Evolutionary conservation across 2,329 filamentous ascomycete species (phyloP).

Genomic region (Dactylellina cionopaga): DNA sequence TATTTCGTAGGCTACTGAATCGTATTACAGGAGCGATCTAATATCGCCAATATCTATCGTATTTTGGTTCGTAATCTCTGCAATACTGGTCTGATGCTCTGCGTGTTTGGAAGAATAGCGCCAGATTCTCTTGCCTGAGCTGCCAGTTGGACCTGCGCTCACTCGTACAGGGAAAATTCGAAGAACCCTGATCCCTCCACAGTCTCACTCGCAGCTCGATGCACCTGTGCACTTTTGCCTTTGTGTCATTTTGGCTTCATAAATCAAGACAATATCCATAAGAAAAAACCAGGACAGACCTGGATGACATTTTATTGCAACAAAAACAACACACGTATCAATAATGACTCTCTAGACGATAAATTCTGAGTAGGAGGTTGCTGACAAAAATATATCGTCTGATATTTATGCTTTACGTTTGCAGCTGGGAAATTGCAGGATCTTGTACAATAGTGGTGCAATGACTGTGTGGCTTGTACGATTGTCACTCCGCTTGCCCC

Average conservation of each 20-base stretch:
- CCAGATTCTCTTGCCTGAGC: not conserved
- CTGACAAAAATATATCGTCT: too few species aligned
- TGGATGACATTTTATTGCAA: slow-evolving; percentile 18
- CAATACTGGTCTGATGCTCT: slow-evolving; percentile 3
- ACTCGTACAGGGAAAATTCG: not conserved
- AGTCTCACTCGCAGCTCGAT: slow-evolving; percentile 7
- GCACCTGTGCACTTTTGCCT: slow-evolving; percentile 22
- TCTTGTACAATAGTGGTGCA: slow-evolving; percentile 28
- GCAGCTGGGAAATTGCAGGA: slow-evolving; percentile 18
- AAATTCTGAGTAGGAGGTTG: not conserved
- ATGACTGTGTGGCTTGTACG: not conserved
- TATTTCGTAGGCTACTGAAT: slow-evolving; percentile 2
- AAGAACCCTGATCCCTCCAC: slow-evolving; percentile 28
- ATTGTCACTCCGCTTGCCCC: not conserved
- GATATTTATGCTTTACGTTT: not conserved
- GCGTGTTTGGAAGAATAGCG: slow-evolving; percentile 7
- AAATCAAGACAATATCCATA: not conserved
- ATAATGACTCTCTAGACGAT: too few species aligned
- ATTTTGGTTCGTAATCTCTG: not conserved
- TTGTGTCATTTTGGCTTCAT: slow-evolving; percentile 31
- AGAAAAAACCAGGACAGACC: not conserved
- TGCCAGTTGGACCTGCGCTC: not conserved
- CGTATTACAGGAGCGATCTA: slow-evolving; percentile 21
- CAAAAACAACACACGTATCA: slow-evolving; percentile 40
- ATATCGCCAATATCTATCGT: not conserved